Evolutionary conservation across 495 filamentous ascomycete genomes (phyloP).

Genomic region (Ascobolus immersus): DNA sequence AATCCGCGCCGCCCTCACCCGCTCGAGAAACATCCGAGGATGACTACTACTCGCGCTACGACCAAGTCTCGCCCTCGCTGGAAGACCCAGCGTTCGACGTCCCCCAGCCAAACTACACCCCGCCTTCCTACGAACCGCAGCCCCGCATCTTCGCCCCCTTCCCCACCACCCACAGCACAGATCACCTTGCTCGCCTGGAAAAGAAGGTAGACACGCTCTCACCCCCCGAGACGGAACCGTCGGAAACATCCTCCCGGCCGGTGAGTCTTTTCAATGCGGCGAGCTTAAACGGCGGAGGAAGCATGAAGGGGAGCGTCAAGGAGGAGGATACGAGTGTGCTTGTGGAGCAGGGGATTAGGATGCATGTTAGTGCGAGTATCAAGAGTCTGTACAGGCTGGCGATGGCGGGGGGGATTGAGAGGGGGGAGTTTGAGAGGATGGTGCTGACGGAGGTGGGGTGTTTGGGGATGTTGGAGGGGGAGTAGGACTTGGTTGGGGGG

Average conservation of each 20-base stretch:
- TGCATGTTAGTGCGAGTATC: slow-evolving; percentile 68
- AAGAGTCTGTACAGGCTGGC: slow-evolving; percentile 72
- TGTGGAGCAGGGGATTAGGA: slow-evolving; percentile 57
- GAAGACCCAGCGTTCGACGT: slow-evolving; percentile 22
- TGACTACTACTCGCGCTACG: slow-evolving; percentile 71
- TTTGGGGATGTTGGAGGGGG: slow-evolving; percentile 48
- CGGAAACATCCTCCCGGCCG: slow-evolving; percentile 23
- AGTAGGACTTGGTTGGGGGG: slow-evolving; percentile 15
- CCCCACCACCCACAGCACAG: slow-evolving; percentile 1
- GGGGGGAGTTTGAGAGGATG: slow-evolving; percentile 58
- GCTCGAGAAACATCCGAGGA: slow-evolving; percentile 26
- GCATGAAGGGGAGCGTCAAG: no score
- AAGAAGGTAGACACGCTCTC: slow-evolving; percentile 12
- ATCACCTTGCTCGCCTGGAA: slow-evolving; percentile 7
- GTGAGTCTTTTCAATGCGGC: slow-evolving; percentile 29
- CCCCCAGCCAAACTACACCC: slow-evolving; percentile 3
- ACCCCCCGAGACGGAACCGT: slow-evolving; percentile 8
- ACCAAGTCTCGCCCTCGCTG: slow-evolving; percentile 68
- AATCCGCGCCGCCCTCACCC: slow-evolving; percentile 33
- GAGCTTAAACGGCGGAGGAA: slow-evolving; percentile 42
- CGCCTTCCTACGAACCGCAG: background rate
- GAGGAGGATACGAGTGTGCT: slow-evolving; percentile 36
- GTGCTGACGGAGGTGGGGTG: slow-evolving; percentile 59
- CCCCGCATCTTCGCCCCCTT: background rate
- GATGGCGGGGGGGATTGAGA: slow-evolving; percentile 50